Conservation (phyloP, 306 rosid species). For the Betula pendula region DNA sequence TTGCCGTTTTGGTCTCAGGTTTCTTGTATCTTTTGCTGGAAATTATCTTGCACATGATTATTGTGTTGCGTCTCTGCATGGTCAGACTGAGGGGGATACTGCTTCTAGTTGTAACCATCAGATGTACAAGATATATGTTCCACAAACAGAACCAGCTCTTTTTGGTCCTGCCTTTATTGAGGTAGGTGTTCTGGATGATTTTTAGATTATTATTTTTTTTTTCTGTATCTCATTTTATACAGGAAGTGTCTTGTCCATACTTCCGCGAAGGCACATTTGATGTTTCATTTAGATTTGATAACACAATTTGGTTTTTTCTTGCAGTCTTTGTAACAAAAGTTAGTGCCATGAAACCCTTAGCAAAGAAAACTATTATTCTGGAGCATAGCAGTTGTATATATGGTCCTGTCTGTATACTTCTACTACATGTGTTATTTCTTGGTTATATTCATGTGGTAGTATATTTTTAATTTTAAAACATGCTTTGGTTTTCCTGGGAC, state of each 20-base stretch:
- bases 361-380: not conserved
- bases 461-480: not conserved
- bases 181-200: conserved; percentile 41
- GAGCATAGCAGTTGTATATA: not conserved
- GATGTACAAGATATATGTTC: conserved; percentile 68
- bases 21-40: conserved; percentile 85
- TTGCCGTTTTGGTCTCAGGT: conserved; percentile 61
- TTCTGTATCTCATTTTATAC: conserved; percentile 17
- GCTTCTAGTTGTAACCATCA: conserved; percentile 58
- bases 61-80: conserved; percentile 48
- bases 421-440: not conserved
- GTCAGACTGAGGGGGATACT: conserved; percentile 42
- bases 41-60: conserved; percentile 64
- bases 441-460: not conserved
- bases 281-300: not conserved
- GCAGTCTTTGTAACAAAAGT: not conserved
- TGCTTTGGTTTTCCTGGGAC: not conserved
- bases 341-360: not conserved
- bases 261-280: conserved; percentile 5
- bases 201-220: conserved; percentile 6
- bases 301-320: not conserved
- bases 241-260: conserved; percentile 17
- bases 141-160: conserved; percentile 56
- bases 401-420: not conserved
- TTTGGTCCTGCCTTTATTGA: conserved; percentile 96